Evolutionary conservation across 2,329 filamentous ascomycete species (phyloP), one percentile per base, ranked within the genome.

Genomic region (Sporothrix inflata): DNA sequence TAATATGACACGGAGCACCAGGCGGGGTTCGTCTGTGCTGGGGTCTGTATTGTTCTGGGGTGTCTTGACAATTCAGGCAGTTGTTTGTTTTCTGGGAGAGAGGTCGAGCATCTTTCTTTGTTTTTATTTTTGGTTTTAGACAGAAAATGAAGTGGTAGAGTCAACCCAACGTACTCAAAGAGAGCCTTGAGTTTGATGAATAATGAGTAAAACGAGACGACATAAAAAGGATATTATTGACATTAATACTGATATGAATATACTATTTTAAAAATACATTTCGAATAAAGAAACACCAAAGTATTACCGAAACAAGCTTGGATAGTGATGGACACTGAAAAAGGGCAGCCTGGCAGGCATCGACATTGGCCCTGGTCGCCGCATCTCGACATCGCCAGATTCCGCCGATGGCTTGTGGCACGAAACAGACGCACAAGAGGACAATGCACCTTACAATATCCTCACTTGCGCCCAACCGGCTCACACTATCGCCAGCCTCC

Each of bases 1-100:
- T 70, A 63, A 70, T 65, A 72, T 72, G 67, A 72, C 49, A 72
- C 71, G 71, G 71, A 70, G 71, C 66, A 49, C 47, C 53, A 66
- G 71, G 71, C 66, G 66, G 71, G 67, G 71, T 70, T 70, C 40
- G 57, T 69, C 66, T 66, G 66, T 66, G 65, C 57, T 30, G 57
- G 51, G 55, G 66, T 69, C 42, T 34, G 42, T 12, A 34, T n/a
- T 49, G 24, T 49, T 66, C 63, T 30, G 24, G 24, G 63, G 21
- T 34, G 42, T 66, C 42, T 66, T 30, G 38, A 45, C 38, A 27
- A 27, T 34, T 45, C 27, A 9, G 14, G n/a, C 40, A 45, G 38
- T 27, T 27, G 60, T 65, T 16, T 65, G 5, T 14, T 63, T 12
- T 45, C 14, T 19, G 3, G 11, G 38, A 4, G 38, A 40, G 21